Evolutionary conservation across 2,329 filamentous ascomycete genomes (phyloP).

Genomic region (Fusarium piperis): DNA sequence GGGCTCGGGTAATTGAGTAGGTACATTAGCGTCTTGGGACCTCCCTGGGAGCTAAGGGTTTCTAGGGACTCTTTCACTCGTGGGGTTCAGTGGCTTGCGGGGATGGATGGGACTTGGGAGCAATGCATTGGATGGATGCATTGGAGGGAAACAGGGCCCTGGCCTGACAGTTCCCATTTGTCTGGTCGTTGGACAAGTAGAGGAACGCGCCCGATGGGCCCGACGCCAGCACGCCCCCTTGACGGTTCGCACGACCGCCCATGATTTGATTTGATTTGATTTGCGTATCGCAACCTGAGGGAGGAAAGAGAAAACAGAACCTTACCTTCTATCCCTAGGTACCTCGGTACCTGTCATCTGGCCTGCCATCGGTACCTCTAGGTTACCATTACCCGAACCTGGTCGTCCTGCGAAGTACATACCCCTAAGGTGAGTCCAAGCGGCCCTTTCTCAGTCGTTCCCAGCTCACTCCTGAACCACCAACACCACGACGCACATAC

Average conservation of each 20-base stretch:
- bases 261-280: not conserved
- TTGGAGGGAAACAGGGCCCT: not conserved
- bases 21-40: conserved; percentile 38
- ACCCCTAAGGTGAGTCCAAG: conserved; percentile 31
- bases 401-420: conserved; percentile 1
- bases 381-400: not conserved
- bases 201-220: not conserved
- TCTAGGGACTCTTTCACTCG: not conserved
- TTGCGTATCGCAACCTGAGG: not conserved
- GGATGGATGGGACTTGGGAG: conserved; percentile 8
- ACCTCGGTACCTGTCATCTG: not conserved
- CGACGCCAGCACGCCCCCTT: not conserved
- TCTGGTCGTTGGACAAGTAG: not conserved
- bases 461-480: conserved; percentile 2
- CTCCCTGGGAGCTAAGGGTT: conserved; percentile 20
- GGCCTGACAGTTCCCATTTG: not conserved
- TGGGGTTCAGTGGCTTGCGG: conserved; percentile 33
- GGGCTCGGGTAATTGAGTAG: conserved; percentile 33
- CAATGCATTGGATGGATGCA: not conserved
- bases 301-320: conserved; percentile 33
- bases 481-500: not conserved
- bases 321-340: not conserved
- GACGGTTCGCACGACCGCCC: not conserved
- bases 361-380: not conserved
- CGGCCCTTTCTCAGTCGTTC: conserved; percentile 32